Evolutionary conservation across 768 basidiomycete species (phyloP).

Genomic region (Xanthoconium purpureum): DNA sequence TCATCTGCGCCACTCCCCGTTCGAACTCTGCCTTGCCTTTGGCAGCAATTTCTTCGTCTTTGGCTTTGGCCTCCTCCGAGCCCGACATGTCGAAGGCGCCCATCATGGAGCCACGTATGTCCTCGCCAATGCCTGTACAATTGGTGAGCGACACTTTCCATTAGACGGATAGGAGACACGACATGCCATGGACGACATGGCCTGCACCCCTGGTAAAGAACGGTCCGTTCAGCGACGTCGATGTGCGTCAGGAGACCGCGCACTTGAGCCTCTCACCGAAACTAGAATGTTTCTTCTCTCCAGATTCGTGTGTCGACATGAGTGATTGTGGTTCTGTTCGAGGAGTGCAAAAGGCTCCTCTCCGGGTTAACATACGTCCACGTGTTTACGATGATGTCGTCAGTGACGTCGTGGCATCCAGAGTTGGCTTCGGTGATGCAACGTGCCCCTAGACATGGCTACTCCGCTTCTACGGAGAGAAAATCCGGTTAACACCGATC

Average conservation of each 20-base stretch:
- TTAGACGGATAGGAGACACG: background rate
- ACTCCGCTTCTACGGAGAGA: conserved; percentile 5
- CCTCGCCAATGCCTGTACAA: conserved; percentile 42
- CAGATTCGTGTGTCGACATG: conserved; percentile 4
- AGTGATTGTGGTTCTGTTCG: background rate
- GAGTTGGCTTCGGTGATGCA: conserved; percentile 8
- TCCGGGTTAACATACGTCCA: background rate
- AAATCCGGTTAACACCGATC: background rate
- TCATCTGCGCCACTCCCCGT: conserved; percentile 36
- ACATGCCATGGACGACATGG: conserved; percentile 37
- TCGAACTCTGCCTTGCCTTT: conserved; percentile 41
- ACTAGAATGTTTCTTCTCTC: background rate
- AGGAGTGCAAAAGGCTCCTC: no score
- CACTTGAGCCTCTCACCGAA: conserved; percentile 20
- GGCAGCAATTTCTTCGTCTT: conserved; percentile 36
- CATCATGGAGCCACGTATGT: conserved; percentile 41
- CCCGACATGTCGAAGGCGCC: conserved; percentile 37
- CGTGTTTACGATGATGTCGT: conserved; percentile 17
- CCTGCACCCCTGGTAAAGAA: conserved; percentile 31
- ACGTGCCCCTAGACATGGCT: conserved; percentile 7
- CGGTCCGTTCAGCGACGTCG: background rate
- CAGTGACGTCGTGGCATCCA: conserved; percentile 20
- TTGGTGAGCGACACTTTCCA: conserved; percentile 1
- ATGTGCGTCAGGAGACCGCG: background rate
- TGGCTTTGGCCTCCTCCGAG: conserved; percentile 22